Base-by-base conservation (phyloP, 257 asterid species). In the Avicennia marina region DNA sequence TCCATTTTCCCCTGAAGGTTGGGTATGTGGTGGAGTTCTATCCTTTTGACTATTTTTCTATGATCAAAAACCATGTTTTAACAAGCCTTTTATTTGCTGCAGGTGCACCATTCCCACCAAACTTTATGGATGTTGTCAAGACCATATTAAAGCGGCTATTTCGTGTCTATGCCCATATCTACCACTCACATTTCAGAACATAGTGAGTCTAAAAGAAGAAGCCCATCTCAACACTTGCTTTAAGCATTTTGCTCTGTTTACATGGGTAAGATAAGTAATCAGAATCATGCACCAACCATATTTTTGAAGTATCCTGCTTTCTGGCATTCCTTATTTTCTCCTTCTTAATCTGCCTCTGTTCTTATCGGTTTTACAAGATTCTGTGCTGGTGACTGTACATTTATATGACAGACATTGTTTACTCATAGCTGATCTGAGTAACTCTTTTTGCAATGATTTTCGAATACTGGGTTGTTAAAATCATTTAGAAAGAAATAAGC, bases 221-320 rank as follows among this genome's bases (percentile, higher is more conserved):
- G 94, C 96, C 53, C 96, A 87, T 84, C 78, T 87, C 58, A 84
- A 87, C 61, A 87, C 94, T 17, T 87, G 94, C 79, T 87, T 87
- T 80, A 87, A 87, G 74, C 96, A 87, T 67, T 84, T 87, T 60
- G 78, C 82, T 59, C 75, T 84, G 26, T 87, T 84, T 58, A 80
- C 94, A 22, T 81, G 78, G 65, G 94, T 84, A 74, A 79, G 94
- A 64, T n/a, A n/a, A n/a, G n/a, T n/a, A n/a, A n/a, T n/a, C n/a
- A n/a, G n/a, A n/a, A n/a, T n/a, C n/a, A n/a, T n/a, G n/a, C n/a
- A n/a, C n/a, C n/a, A n/a, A n/a, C n/a, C n/a, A n/a, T n/a, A n/a
- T n/a, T n/a, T n/a, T n/a, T n/a, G n/a, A n/a, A n/a, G n/a, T n/a
- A n/a, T n/a, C n/a, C n/a, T n/a, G n/a, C n/a, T n/a, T n/a, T n/a